Conservation (phyloP, 2,329 filamentous ascomycete species). For the Ceratocystis huliohia region DNA sequence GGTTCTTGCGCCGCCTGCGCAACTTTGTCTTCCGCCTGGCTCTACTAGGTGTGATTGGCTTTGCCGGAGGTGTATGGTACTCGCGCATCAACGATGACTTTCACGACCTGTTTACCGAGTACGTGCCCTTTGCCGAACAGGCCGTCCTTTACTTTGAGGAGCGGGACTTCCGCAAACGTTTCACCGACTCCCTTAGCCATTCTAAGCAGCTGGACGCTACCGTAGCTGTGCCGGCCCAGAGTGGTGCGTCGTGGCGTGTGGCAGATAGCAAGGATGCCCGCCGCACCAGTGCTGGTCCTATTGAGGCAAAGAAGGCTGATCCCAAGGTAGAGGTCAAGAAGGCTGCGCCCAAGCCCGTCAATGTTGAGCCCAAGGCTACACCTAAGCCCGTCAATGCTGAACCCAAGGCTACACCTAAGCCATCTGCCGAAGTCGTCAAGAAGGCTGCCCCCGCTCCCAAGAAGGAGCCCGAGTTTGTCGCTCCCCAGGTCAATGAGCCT, state of each 20-base stretch:
- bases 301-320: slow-evolving; percentile 26
- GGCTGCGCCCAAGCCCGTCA: slow-evolving; percentile 26
- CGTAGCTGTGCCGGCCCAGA: slow-evolving; percentile 73
- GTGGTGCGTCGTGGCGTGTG: slow-evolving; percentile 70
- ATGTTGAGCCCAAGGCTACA: slow-evolving; percentile 24
- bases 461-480: slow-evolving; percentile 33
- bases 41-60: slow-evolving; percentile 63
- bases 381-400: slow-evolving; percentile 26
- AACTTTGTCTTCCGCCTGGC: slow-evolving; percentile 66
- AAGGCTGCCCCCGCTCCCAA: slow-evolving; percentile 23
- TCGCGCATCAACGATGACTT: slow-evolving; percentile 92
- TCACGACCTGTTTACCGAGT: slow-evolving; percentile 98
- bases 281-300: slow-evolving; percentile 47
- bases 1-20: slow-evolving; percentile 58
- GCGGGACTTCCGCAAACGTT: slow-evolving; percentile 78
- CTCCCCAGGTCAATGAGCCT: slow-evolving; percentile 53
- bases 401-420: slow-evolving; percentile 24
- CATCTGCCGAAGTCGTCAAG: slow-evolving; percentile 26
- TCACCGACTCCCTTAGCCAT: slow-evolving; percentile 44
- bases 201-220: slow-evolving; percentile 49
- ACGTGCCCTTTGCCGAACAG: slow-evolving; percentile 86
- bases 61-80: slow-evolving; percentile 82
- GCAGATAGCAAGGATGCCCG: slow-evolving; percentile 47
- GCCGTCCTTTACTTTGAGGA: slow-evolving; percentile 93
- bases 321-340: slow-evolving; percentile 25